Evolutionary conservation across 2,329 filamentous ascomycete genomes (phyloP).

Genomic region (Aspergillus sp.): DNA sequence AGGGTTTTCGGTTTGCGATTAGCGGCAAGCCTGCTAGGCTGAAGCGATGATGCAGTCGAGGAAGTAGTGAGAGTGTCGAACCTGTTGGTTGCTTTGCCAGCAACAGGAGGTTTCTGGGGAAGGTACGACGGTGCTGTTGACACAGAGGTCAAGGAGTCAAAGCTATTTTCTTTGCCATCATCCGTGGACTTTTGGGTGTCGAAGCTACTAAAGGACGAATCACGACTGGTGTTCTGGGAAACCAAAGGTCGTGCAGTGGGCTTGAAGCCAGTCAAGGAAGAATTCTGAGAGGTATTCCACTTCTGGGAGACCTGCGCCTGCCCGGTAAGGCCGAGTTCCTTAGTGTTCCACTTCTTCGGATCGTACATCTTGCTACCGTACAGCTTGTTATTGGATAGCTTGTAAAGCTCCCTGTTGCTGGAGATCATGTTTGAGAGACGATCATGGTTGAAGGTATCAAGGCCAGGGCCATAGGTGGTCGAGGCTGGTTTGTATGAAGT

Average conservation of each 20-base stretch:
- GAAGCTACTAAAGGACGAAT: slow-evolving; percentile 13
- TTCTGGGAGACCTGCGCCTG: background rate
- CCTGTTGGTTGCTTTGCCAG: background rate
- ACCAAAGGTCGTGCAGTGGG: background rate
- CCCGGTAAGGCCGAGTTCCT: background rate
- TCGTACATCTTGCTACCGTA: background rate
- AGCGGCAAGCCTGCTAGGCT: background rate
- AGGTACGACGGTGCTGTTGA: slow-evolving; percentile 2
- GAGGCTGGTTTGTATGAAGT: background rate
- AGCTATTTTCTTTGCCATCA: slow-evolving; percentile 6
- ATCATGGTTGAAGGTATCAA: background rate
- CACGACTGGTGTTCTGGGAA: slow-evolving; percentile 6
- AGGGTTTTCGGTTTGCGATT: background rate
- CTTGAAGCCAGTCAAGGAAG: background rate
- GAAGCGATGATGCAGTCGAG: background rate
- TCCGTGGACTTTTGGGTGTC: slow-evolving; percentile 9
- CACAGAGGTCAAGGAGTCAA: slow-evolving; percentile 12
- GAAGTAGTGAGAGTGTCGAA: background rate
- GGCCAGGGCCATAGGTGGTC: background rate
- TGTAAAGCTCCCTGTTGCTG: background rate
- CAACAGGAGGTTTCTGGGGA: background rate
- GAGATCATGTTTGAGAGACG: background rate
- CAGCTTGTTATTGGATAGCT: background rate
- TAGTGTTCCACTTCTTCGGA: background rate
- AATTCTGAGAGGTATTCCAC: background rate